A percentile compares a stretch with the other conserved stretches of the same genome.
Conservation (phyloP, 108 stramenopile species). For the Pseudonitzschia delicatissima region DNA sequence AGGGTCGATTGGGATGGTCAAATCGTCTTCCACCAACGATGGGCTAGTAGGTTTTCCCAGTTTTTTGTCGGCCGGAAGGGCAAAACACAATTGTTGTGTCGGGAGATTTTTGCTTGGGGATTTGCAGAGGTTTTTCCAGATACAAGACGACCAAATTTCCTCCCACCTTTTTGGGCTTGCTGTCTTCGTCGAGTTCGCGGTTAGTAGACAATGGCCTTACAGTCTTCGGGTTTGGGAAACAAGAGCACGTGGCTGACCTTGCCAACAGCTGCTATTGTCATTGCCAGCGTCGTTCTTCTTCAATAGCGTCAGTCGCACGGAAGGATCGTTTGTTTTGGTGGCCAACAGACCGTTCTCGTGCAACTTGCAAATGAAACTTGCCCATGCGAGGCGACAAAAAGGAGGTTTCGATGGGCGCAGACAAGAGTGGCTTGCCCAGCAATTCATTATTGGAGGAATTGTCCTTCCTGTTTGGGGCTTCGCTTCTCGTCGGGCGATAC, state of each 20-base stretch:
- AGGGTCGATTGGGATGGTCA: constrained; percentile 16
- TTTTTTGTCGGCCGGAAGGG: constrained; percentile 40
- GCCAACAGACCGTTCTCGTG: constrained; percentile 42
- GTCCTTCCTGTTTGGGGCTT: neutral
- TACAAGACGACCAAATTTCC: constrained; percentile 18
- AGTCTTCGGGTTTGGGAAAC: constrained; percentile 78
- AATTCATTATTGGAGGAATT: constrained; percentile 14
- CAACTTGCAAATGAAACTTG: constrained; percentile 36
- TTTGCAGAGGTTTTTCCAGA: neutral
- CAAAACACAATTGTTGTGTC: constrained; percentile 57
- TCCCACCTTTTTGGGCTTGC: neutral
- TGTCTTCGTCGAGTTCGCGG: constrained; percentile 11
- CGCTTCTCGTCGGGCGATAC: neutral
- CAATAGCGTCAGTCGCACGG: neutral
- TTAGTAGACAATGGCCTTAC: constrained; percentile 42
- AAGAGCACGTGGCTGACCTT: constrained; percentile 31
- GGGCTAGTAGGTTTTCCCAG: neutral
- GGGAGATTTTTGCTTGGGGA: constrained; percentile 7
- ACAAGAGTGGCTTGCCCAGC: constrained; percentile 10
- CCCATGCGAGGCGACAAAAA: constrained; percentile 51
- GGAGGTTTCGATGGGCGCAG: constrained; percentile 46
- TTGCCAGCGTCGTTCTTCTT: neutral
- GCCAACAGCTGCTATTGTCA: neutral
- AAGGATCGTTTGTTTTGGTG: constrained; percentile 39
- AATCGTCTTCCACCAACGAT: neutral